Base-by-base conservation (phyloP, 2,329 filamentous ascomycete species). In the Phialemonium atrogriseum region DNA sequence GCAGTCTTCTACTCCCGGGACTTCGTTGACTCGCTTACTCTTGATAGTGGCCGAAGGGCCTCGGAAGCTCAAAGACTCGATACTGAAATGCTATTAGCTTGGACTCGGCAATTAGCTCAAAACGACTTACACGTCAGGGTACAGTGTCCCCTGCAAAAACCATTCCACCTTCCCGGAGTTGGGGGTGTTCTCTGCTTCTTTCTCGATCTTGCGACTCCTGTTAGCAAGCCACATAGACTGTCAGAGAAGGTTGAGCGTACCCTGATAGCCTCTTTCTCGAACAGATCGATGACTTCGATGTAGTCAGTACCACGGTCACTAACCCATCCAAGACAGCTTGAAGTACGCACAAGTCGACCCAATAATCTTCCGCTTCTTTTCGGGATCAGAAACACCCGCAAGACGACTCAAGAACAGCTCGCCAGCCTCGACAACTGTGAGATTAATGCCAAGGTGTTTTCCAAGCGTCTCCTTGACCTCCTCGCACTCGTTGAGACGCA, bases 401-500 rank as follows among this genome's bases (percentile, higher is more conserved):
- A 96, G 75, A 15, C 77, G 69, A 18, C 63, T 62, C n/a, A 95
- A 66, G 66, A 96, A 96, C 17, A 73, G 64, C 38, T 93, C 68
- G 8, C 72, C 70, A 0, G 77, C 87, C 52, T 96, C 83, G 2
- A 93, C 76, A 17, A 96, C 80, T 0, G 84, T 94, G 3, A 96
- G 68, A 56, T 94, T 91, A 57, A 96, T 93, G 2, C 84, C 84
- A 1, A 96, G 73, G 43, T 91, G 79, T 48, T 87, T 57, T 2
- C 70, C 69, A 3, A 96, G 72, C 1, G 77, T 88, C 56, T 86
- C 66, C 58, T 94, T 80, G 32, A 96, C 91, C 48, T 80, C 67
- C 43, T 80, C 63, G 44, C 81, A 87, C 58, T 96, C 91, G 50
- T 94, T 80, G 18, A 91, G 68, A 23, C 91, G 77, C 71, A 98